Percentiles rank a stretch among this genome's conserved stretches.
phyloP scores from a whole-genome alignment of 2,329 filamentous ascomycete genomes.

The Beauveria australis region DNA sequence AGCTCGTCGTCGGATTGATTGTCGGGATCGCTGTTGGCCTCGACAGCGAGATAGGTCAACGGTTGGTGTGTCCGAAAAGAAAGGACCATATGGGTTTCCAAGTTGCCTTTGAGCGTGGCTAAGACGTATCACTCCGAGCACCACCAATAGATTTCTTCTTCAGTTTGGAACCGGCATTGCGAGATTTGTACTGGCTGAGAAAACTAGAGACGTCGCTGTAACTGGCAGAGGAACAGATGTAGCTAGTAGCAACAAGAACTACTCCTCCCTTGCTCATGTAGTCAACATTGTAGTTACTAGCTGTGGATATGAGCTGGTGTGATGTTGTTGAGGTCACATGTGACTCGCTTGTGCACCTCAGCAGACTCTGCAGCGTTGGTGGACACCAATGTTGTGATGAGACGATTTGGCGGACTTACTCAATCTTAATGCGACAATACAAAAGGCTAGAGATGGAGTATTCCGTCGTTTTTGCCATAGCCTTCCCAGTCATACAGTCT shows the following conservation, averaged over 20 bases:
- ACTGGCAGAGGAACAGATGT: slow-evolving; percentile 8
- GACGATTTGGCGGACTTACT: no score
- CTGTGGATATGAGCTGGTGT: slow-evolving; percentile 8
- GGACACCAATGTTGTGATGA: not conserved
- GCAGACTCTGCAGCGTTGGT: not conserved
- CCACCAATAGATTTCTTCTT: not conserved
- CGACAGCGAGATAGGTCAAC: slow-evolving; percentile 5
- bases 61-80: slow-evolving; percentile 9
- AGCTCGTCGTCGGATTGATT: slow-evolving; percentile 6
- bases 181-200: slow-evolving; percentile 1
- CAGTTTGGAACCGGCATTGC: not conserved
- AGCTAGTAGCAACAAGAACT: slow-evolving; percentile 5
- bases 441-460: slow-evolving; percentile 12
- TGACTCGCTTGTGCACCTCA: not conserved
- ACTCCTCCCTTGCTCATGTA: slow-evolving; percentile 5
- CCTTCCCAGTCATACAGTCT: not conserved
- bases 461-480: slow-evolving; percentile 4
- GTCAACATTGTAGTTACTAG: slow-evolving; percentile 10
- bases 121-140: not conserved
- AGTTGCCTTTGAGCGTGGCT: slow-evolving; percentile 11
- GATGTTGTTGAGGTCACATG: slow-evolving; percentile 1
- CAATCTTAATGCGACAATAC: slow-evolving; percentile 1
- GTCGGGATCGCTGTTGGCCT: not conserved
- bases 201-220: slow-evolving; percentile 6
- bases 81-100: slow-evolving; percentile 11